phyloP scores from a whole-genome alignment of 1,284 basidiomycete genomes.

The Ceratobasidium sp. region DNA sequence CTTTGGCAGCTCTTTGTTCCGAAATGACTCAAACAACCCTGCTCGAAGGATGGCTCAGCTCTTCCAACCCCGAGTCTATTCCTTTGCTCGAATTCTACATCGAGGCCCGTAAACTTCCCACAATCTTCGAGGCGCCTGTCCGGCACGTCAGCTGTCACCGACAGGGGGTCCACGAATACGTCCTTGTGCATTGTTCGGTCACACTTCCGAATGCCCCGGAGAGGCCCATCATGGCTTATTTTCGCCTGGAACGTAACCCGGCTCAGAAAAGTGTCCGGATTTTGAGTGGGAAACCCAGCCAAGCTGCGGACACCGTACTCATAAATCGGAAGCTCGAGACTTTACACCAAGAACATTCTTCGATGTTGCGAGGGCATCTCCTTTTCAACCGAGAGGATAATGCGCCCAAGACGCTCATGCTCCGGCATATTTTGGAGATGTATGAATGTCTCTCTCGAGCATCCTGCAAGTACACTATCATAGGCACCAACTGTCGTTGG shows the following conservation, averaged over 20 bases:
- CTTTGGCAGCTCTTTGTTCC: not conserved
- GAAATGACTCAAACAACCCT: not conserved
- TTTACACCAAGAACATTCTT: not conserved
- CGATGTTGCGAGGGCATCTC: not conserved
- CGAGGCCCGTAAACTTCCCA: not conserved
- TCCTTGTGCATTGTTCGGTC: conserved; percentile 10
- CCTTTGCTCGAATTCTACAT: not conserved
- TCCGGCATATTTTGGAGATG: conserved; percentile 13
- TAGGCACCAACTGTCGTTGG: conserved; percentile 8
- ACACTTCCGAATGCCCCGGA: not conserved
- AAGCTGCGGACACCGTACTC: not conserved
- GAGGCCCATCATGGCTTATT: not conserved
- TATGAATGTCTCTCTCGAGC: not conserved
- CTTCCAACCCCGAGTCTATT: not conserved
- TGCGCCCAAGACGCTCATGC: not conserved
- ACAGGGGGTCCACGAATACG: not conserved
- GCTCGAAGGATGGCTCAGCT: not conserved
- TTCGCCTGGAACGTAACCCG: conserved; percentile 19
- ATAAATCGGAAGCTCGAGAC: not conserved
- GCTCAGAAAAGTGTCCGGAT: not conserved
- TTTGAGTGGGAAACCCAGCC: not conserved
- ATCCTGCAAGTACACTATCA: not conserved
- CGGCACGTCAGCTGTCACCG: not conserved
- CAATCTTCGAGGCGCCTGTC: not conserved
- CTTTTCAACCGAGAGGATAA: not conserved